Base-by-base conservation (phyloP, 2,329 filamentous ascomycete species). In the Capronia coronata region DNA sequence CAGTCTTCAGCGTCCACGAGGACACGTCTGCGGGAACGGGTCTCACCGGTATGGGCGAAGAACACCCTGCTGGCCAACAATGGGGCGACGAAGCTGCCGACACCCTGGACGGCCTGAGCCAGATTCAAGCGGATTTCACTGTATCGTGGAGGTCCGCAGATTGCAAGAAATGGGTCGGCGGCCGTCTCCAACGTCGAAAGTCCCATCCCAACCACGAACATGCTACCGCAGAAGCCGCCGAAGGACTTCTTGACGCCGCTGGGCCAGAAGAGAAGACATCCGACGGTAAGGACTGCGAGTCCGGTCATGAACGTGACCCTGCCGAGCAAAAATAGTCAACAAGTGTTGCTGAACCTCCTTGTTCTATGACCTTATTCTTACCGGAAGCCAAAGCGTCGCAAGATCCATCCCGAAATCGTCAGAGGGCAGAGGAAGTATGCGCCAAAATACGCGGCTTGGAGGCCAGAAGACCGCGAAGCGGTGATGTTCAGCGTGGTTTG, bases 401-500 rank as follows among this genome's bases (percentile, higher is more conserved):
- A 63, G 39, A 73, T 68, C 68, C 68, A 75, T 53, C 61, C 58
- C 9, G 58, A 60, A 19, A 58, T 57, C 7, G 59, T 63, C 29
- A 58, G 53, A 14, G 62, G 62, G 45, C 57, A 61, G 25, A 76
- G 67, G 22, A 73, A 71, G 56, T 76, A 75, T 2, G 73, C 73
- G 8, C 79, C 80, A 59, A 83, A 83, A 62, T 83, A 83, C 2
- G 79, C 77, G 23, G 74, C 80, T 56, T 82, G 78, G 1, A 83
- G 71, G 45, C 79, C 80, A 7, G 78, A 76, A 0, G 79, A 81
- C 47, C 78, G 69, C 35, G 74, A 73, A 51, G 74, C 72, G 29
- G 69, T 72, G 50, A 80, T 78, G 45, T 66, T 59, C 11, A 79
- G 67, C 1, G 74, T 75, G 47, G 72, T 74, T 55, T 79, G 77